These are phyloP conservation scores for Serendipita vermifera DNA, from an alignment of 768 basidiomycete species.

Conservation along the genomic window DNA sequence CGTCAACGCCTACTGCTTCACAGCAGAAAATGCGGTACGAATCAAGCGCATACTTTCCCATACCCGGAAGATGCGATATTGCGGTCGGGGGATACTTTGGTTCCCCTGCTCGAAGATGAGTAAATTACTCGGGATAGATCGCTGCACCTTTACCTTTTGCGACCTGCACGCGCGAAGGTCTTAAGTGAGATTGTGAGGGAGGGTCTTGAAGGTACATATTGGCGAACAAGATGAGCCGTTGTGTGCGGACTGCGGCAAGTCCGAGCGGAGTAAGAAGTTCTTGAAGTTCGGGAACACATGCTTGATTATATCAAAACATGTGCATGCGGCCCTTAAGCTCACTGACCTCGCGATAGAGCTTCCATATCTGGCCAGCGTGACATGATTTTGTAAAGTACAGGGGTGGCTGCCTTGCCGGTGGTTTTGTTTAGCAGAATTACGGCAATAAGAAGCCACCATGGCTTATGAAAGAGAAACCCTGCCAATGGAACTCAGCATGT, in stretches of 20 bases:
- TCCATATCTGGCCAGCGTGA: slow-evolving; percentile 45
- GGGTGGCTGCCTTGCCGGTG: slow-evolving; percentile 46
- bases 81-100: slow-evolving; percentile 34
- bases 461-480: slow-evolving; percentile 19
- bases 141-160: slow-evolving; percentile 21
- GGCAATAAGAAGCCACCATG: slow-evolving; percentile 59
- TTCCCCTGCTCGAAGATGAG: neutral
- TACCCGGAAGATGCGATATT: slow-evolving; percentile 47
- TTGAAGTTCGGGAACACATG: slow-evolving; percentile 32
- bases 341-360: slow-evolving; percentile 41
- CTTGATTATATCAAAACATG: slow-evolving; percentile 21
- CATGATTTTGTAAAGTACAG: slow-evolving; percentile 48
- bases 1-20: slow-evolving; percentile 26
- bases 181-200: slow-evolving; percentile 16
- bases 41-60: slow-evolving; percentile 60
- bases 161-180: slow-evolving; percentile 21
- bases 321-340: neutral
- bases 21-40: slow-evolving; percentile 60
- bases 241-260: slow-evolving; percentile 42
- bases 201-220: slow-evolving; percentile 36
- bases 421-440: slow-evolving; percentile 62
- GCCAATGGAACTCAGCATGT: neutral
- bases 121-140: neutral
- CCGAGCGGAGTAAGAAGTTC: slow-evolving; percentile 42
- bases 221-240: slow-evolving; percentile 44